These are phyloP conservation scores for Actinomucor elegans DNA, from an alignment of 371 early-diverging fungal species.

Conservation along the genomic window DNA sequence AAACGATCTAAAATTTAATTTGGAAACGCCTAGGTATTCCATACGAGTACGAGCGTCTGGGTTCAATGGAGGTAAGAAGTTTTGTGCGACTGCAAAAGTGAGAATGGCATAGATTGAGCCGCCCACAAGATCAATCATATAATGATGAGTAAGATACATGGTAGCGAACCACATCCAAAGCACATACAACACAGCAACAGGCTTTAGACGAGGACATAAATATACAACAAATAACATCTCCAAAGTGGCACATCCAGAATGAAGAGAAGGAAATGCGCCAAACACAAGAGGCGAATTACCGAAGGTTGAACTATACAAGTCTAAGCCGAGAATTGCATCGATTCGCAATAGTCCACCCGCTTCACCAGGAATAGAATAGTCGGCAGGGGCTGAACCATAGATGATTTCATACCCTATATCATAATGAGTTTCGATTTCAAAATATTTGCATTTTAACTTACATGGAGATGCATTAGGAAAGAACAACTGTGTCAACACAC, in stretches of 20 bases:
- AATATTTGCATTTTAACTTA: conserved; percentile 39
- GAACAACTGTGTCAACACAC: conserved; percentile 67
- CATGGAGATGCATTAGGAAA: conserved; percentile 79
- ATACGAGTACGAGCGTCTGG: conserved; percentile 26
- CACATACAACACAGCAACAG: conserved; percentile 52
- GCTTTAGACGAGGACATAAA: conserved; percentile 50
- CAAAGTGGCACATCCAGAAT: conserved; percentile 72
- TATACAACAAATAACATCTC: conserved; percentile 60
- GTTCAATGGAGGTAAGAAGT: conserved; percentile 28
- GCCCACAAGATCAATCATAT: conserved; percentile 71
- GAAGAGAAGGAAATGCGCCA: conserved; percentile 78
- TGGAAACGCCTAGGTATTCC: conserved; percentile 37
- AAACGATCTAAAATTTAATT: conserved; percentile 21
- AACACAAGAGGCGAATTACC: conserved; percentile 75
- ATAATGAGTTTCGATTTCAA: neutral
- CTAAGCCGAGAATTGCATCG: conserved; percentile 65
- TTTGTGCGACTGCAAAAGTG: conserved; percentile 47
- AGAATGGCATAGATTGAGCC: conserved; percentile 69
- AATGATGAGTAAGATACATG: conserved; percentile 77
- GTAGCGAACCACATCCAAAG: conserved; percentile 79
- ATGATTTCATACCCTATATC: conserved; percentile 61
- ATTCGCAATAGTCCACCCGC: conserved; percentile 73
- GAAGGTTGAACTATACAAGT: conserved; percentile 67
- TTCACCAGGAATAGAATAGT: conserved; percentile 70
- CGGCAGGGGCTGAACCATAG: conserved; percentile 62